Conservation (phyloP, 2,329 filamentous ascomycete species). For the Botrytis aclada region DNA sequence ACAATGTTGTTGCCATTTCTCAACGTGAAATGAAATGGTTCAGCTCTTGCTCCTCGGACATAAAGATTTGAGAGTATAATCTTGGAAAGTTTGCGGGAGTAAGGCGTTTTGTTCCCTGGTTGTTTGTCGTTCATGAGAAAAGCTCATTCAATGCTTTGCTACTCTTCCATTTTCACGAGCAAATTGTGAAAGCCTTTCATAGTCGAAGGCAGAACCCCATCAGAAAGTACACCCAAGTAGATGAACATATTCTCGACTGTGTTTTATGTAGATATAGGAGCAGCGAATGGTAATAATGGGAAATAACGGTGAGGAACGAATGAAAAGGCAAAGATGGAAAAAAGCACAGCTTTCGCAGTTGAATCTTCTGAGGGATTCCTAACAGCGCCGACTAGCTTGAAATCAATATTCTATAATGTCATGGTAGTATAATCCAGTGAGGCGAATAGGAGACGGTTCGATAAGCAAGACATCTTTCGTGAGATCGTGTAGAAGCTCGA, state of each 20-base stretch:
- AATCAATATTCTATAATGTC: background rate
- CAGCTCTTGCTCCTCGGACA: background rate
- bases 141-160: too few relatives aligned
- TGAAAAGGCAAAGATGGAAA: background rate
- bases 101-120: background rate
- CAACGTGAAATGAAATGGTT: background rate
- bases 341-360: background rate
- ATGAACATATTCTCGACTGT: background rate
- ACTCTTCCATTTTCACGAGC: background rate
- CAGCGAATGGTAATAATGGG: background rate
- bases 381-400: background rate
- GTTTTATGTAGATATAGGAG: background rate
- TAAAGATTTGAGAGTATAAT: background rate
- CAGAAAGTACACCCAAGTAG: background rate
- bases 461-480: background rate
- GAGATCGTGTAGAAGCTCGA: too few relatives aligned
- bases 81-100: background rate
- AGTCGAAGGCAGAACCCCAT: background rate
- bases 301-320: background rate
- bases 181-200: background rate
- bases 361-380: background rate
- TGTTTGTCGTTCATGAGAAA: background rate
- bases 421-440: background rate
- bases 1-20: background rate
- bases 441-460: background rate